Conservation (phyloP, 192 early-diverging fungal genomes). For the Phycomyces nitens region DNA sequence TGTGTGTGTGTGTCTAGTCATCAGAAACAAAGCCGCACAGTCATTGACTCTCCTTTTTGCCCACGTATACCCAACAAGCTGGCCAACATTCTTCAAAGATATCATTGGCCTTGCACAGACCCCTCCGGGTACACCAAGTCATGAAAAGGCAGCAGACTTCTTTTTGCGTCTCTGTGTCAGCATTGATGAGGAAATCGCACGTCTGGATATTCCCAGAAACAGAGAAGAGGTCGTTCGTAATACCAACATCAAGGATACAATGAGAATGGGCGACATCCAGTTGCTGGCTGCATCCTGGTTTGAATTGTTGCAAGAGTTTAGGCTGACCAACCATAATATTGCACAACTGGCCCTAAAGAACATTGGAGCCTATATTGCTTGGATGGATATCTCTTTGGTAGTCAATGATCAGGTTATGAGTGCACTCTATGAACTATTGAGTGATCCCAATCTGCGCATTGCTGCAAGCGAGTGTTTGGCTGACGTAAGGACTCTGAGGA, state of each 20-base stretch:
- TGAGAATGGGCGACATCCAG: conserved; percentile 79
- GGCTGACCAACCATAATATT: conserved; percentile 56
- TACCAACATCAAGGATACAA: conserved; percentile 83
- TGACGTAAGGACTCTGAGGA: conserved; percentile 36
- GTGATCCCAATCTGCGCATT: conserved; percentile 55
- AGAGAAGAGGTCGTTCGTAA: conserved; percentile 69
- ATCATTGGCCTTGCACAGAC: conserved; percentile 64
- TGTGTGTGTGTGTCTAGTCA: conserved; percentile 30
- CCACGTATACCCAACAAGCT: conserved; percentile 78
- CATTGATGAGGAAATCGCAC: conserved; percentile 89
- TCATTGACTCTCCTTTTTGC: conserved; percentile 76
- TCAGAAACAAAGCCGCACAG: conserved; percentile 83
- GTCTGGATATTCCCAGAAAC: conserved; percentile 60
- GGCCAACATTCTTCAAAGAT: conserved; percentile 88
- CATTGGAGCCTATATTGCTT: conserved; percentile 87
- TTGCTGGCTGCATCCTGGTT: conserved; percentile 74
- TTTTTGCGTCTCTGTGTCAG: conserved; percentile 74
- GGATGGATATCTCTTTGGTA: conserved; percentile 92
- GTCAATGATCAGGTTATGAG: conserved; percentile 79
- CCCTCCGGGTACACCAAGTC: conserved; percentile 39
- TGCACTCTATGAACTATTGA: conserved; percentile 71
- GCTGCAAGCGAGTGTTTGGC: conserved; percentile 80
- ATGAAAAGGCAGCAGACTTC: conserved; percentile 60
- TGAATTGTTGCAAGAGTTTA: conserved; percentile 62
- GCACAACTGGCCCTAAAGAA: conserved; percentile 64